phyloP scores from a whole-genome alignment of 805 yeast species.

The Tetrapisispora nanseiensis region DNA sequence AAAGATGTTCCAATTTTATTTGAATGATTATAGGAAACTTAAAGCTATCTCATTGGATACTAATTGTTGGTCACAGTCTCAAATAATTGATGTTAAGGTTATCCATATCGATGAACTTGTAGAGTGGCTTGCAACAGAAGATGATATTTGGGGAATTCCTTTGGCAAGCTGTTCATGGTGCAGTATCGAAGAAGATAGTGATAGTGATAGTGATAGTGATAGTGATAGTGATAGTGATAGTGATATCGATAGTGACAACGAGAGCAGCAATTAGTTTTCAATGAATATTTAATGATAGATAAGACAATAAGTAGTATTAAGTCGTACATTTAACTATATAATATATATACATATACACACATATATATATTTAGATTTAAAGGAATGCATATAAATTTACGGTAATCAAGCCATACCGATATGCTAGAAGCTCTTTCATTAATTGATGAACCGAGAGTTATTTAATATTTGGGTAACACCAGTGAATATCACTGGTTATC shows the following conservation, averaged over 20 bases:
- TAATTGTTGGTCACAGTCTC: slow-evolving; percentile 27
- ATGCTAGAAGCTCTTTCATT: no score
- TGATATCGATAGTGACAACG: slow-evolving; percentile 5
- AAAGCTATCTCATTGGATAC: slow-evolving; percentile 34
- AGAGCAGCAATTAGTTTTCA: neutral
- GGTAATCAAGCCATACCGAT: no score
- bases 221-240: neutral
- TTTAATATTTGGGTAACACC: no score
- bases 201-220: slow-evolving; percentile 15
- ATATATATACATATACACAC: no score
- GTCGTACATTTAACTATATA: neutral
- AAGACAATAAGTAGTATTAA: neutral
- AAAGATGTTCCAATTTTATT: slow-evolving; percentile 41
- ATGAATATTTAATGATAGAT: no score
- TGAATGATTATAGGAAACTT: slow-evolving; percentile 62
- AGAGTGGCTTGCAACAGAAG: slow-evolving; percentile 47
- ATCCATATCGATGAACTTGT: slow-evolving; percentile 64
- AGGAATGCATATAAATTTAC: neutral
- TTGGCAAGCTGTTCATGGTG: slow-evolving; percentile 51
- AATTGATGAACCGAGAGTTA: no score
- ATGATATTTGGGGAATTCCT: slow-evolving; percentile 62
- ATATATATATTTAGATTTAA: neutral
- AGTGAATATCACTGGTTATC: no score
- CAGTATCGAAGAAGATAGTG: slow-evolving; percentile 18
- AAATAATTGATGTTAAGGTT: slow-evolving; percentile 18